A percentile compares a stretch with the other conserved stretches of the same genome.
phyloP scores from a whole-genome alignment of 148 eudicot genomes.

The Rhododendron henanense region DNA sequence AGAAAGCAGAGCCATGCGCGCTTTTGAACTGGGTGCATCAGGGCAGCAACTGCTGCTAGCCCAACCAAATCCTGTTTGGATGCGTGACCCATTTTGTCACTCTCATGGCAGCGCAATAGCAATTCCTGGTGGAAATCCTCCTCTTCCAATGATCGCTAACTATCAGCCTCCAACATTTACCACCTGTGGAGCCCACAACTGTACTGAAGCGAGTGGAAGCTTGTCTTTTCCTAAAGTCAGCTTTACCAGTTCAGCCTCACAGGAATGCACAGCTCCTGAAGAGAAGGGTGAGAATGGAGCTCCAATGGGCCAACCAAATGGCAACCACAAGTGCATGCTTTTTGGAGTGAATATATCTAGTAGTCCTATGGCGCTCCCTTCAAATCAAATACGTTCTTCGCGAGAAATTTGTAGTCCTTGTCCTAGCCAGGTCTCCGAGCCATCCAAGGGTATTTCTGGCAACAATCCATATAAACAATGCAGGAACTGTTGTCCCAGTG shows the following conservation, averaged over 20 bases:
- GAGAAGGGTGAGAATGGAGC: neutral
- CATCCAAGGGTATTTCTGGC: neutral
- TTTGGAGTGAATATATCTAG: slow-evolving; percentile 14
- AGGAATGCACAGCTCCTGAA: neutral
- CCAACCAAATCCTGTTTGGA: slow-evolving; percentile 9
- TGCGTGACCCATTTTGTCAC: neutral
- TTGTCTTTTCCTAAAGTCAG: neutral
- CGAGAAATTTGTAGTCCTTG: neutral
- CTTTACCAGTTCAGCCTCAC: neutral
- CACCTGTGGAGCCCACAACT: neutral
- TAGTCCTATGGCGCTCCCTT: neutral
- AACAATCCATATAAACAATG: neutral
- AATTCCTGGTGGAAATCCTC: slow-evolving; percentile 6
- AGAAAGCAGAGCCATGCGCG: neutral
- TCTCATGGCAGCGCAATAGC: neutral
- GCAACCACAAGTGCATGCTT: slow-evolving; percentile 11
- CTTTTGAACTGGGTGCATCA: neutral
- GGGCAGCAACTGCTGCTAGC: neutral
- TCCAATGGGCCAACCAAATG: slow-evolving; percentile 7
- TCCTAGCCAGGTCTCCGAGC: neutral
- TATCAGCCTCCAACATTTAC: neutral
- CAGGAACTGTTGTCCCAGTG: neutral
- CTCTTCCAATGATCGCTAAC: neutral
- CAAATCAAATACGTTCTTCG: neutral
- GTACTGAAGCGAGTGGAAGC: neutral